Base-by-base conservation (phyloP, 148 eudicot species). In the Rhododendron henanense region DNA sequence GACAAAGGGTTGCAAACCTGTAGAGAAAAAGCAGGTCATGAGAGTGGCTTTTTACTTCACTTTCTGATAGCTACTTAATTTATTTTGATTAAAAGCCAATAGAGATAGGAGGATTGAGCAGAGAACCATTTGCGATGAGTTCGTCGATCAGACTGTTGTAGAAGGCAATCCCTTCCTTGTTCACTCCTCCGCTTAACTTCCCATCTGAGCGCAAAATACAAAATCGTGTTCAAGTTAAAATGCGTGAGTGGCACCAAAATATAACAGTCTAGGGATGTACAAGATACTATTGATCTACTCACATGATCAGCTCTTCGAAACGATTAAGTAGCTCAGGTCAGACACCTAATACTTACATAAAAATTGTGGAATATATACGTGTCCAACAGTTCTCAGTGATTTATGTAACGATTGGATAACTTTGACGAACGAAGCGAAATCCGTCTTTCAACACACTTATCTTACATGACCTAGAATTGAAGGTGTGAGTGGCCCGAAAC, bases 1-100 rank as follows among this genome's bases (percentile, higher is more conserved):
- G 14, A 78, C 78, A 28, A 37, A 78, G 7, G 83, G 87, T 19
- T 79, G 15, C 59, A 85, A 13, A n/a, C 61, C 61, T 79, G 61
- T 18, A 6, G 79, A 39, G 31, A 14, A 71, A 65, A 14, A 53
- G 2, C 10, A 18, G 19, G 18, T 51, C 2, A 11, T 31, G 39
- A 71, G 76, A 71, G 19, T 57, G 76, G 76, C 37, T 31, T 71
- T 31, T 31, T 10, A 25, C 6, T 59, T 61, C 21, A 21, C 6
- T 61, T 61, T 57, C 1, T 33, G 35, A 33, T 33, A 1, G 35
- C 35, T 33, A 33, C 35, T 33, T 33, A 33, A 33, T 33, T 33
- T 33, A 31, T 31, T 31, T 31, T 31, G 31, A 31, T 10, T 67
- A 7, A 63, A 28, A 69, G 11, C 5, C 73, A 71, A 71, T 7